These are phyloP conservation scores for Fagus sylvatica DNA, from an alignment of 306 rosid species.

Conservation along the genomic window DNA sequence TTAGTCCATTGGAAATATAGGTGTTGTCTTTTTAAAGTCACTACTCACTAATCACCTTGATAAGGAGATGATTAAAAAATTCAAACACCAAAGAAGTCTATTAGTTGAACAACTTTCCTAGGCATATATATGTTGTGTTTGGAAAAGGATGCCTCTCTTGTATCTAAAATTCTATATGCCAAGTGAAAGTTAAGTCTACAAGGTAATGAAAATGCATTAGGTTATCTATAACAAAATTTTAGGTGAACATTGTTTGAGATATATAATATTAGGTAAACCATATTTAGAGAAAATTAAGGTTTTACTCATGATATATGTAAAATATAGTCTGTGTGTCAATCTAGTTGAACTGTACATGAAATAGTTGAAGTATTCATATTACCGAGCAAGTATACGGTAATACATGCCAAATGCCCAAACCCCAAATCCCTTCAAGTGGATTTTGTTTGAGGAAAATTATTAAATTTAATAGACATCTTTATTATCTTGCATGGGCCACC, in stretches of 20 bases:
- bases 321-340: neutral
- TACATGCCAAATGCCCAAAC: neutral
- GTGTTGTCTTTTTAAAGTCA: neutral
- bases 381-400: neutral
- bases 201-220: neutral
- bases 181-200: neutral
- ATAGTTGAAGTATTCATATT: neutral
- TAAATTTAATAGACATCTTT: constrained; percentile 13
- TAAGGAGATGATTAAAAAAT: neutral
- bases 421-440: constrained; percentile 9
- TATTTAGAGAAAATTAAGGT: neutral
- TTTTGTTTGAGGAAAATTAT: constrained; percentile 8
- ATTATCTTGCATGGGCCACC: constrained; percentile 24
- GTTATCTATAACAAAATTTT: neutral
- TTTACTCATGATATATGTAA: neutral
- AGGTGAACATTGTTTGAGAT: constrained; percentile 11
- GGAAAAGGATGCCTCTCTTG: neutral
- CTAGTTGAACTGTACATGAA: constrained; percentile 10
- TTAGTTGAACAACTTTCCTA: neutral
- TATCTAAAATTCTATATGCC: no score
- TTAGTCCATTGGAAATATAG: neutral
- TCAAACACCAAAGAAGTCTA: neutral
- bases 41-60: neutral
- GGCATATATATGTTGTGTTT: neutral
- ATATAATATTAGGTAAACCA: neutral